phyloP scores from a whole-genome alignment of 129 eudicot genomes.

The Logfia minima region DNA sequence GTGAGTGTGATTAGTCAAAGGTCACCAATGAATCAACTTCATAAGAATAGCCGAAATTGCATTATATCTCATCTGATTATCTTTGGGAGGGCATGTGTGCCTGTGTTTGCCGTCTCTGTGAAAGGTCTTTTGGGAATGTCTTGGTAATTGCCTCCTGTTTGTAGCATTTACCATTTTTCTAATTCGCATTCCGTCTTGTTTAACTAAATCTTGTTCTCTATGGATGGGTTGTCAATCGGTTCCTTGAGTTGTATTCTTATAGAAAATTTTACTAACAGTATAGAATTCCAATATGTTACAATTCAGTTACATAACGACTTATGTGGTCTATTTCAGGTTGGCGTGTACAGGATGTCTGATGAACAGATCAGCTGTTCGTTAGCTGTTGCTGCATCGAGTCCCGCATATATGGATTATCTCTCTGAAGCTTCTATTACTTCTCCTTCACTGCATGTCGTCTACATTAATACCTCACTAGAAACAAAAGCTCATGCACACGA shows the following conservation, averaged over 20 bases:
- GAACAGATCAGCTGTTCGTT: slow-evolving; percentile 90
- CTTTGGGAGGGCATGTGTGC: not conserved
- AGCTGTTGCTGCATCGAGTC: slow-evolving; percentile 96
- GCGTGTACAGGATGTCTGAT: slow-evolving; percentile 94
- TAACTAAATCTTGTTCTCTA: too few species aligned
- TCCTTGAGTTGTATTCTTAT: not conserved
- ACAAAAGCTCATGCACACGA: slow-evolving; percentile 94
- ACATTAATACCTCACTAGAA: slow-evolving; percentile 90
- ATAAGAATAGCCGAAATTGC: too few species aligned
- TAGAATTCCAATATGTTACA: not conserved
- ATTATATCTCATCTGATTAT: too few species aligned
- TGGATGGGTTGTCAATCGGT: not conserved
- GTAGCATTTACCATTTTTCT: too few species aligned
- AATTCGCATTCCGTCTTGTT: too few species aligned
- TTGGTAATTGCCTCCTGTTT: too few species aligned
- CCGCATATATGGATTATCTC: slow-evolving; percentile 86
- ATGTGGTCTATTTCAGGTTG: slow-evolving; percentile 57
- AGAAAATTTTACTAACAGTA: not conserved
- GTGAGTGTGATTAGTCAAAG: too few species aligned
- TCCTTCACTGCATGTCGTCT: slow-evolving; percentile 91
- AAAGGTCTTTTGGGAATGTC: not conserved
- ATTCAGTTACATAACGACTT: not conserved
- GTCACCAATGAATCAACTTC: too few species aligned
- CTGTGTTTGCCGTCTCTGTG: not conserved
- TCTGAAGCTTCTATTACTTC: slow-evolving; percentile 64